Base-by-base conservation (phyloP, 805 yeast species). In the Candida ponderosae region DNA sequence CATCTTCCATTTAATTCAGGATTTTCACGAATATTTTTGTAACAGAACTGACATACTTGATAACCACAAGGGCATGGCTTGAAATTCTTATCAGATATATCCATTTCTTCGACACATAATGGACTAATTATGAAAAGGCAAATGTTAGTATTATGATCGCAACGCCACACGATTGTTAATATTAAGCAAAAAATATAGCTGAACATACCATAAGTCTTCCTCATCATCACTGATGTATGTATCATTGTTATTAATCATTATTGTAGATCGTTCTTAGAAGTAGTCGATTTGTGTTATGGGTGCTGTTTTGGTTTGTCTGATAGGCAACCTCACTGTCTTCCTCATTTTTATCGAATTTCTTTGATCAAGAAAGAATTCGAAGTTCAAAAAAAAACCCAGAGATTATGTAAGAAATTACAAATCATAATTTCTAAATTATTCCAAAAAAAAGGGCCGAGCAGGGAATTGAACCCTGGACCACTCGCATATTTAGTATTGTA, bases 61-160 rank as follows among this genome's bases (percentile, higher is more conserved):
- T 93, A 93, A 16, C 99, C 99, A 66, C 99, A 93, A 1, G 97
- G 97, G 68, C 99, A 93, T n/a, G 99, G 99, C 60, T 83, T 87
- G 70, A 93, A 93, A 65, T 88, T 86, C 55, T 84, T 87, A 62
- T 93, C 98, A 15, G 95, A 83, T 34, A 90, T 79, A 61, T 93
- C 99, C 88, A 93, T 81, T 58, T 93, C 97, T 63, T 93, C 99
- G 54, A 89, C 90, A 67, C 99, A 93, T 45, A 93, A 74, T 39
- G 98, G 98, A 64, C 96, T 66, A 31, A 50, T 53, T 36, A 54
- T 62, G 32, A 6, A 37, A 36, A 35, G 35, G 33, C 10, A 5
- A 18, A 26, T 6, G 21, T 4, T 31, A 31, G 33, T 31, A 31
- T 19, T 14, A 8, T 18, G 8, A 4, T 29, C 13, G n/a, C 6